Conservation (phyloP, 352 stramenopile species). For the Pythium aphanidermatum region DNA sequence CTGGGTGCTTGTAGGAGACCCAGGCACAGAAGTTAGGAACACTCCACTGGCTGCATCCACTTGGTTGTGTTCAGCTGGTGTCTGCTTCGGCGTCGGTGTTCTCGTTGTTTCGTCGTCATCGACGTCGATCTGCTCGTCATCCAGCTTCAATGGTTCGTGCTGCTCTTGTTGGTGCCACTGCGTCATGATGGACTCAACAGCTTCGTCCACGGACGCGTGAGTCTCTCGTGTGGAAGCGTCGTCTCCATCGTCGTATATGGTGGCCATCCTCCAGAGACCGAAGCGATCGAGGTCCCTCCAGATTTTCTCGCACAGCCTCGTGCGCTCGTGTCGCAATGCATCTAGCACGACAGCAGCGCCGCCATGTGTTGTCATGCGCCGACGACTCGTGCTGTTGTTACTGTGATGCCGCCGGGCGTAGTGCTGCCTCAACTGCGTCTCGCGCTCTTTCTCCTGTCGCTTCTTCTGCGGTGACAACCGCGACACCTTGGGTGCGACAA, state of each 20-base stretch:
- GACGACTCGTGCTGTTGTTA: constrained; percentile 18
- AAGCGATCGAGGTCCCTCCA: constrained; percentile 52
- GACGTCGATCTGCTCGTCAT: neutral
- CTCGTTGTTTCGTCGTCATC: neutral
- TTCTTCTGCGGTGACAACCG: constrained; percentile 26
- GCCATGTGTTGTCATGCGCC: constrained; percentile 23
- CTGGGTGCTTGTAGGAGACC: neutral
- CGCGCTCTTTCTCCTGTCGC: constrained; percentile 5
- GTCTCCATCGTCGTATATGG: constrained; percentile 4
- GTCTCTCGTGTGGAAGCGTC: constrained; percentile 17
- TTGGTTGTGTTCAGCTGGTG: no score
- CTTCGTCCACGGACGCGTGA: constrained; percentile 28
- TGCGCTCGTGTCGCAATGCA: constrained; percentile 14
- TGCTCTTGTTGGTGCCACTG: constrained; percentile 15
- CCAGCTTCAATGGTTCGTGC: neutral
- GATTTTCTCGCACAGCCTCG: constrained; percentile 38
- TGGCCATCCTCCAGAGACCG: constrained; percentile 43
- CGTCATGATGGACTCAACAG: constrained; percentile 52
- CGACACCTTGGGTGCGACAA: constrained; percentile 41
- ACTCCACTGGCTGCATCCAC: constrained; percentile 4
- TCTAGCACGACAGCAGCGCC: constrained; percentile 29
- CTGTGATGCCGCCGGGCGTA: constrained; percentile 1
- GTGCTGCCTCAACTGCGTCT: constrained; percentile 9
- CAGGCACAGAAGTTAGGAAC: constrained; percentile 28
- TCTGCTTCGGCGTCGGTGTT: no score